Conservation (phyloP, 768 basidiomycete species). For the Postia placenta region DNA sequence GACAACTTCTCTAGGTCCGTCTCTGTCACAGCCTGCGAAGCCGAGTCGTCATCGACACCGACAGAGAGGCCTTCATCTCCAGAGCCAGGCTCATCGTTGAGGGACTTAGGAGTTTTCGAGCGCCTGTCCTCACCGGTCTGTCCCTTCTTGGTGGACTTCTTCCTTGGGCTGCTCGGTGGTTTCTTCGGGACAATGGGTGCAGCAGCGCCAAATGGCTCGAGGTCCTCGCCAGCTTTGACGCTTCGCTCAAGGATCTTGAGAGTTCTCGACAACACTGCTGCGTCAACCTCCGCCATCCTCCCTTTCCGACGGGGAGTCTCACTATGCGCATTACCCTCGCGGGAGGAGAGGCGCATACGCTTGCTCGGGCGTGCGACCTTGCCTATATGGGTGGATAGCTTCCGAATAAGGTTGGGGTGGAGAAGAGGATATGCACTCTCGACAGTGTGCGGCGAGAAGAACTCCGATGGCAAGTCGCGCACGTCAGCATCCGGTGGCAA, state of each 20-base stretch:
- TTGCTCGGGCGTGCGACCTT: slow-evolving; percentile 65
- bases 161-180: slow-evolving; percentile 11
- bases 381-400: slow-evolving; percentile 63
- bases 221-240: slow-evolving; percentile 67
- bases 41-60: slow-evolving; percentile 15
- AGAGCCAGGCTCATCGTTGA: slow-evolving; percentile 27
- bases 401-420: slow-evolving; percentile 50
- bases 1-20: slow-evolving; percentile 46
- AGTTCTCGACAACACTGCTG: slow-evolving; percentile 51
- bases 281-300: slow-evolving; percentile 65
- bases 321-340: slow-evolving; percentile 29
- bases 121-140: slow-evolving; percentile 24
- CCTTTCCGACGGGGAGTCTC: slow-evolving; percentile 44
- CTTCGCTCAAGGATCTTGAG: slow-evolving; percentile 77
- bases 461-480: slow-evolving; percentile 49
- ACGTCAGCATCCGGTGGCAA: slow-evolving; percentile 50
- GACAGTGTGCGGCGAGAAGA: slow-evolving; percentile 55
- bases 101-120: slow-evolving; percentile 36
- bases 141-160: slow-evolving; percentile 20
- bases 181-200: slow-evolving; percentile 3
- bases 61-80: slow-evolving; percentile 11
- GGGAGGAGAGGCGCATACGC: slow-evolving; percentile 47
- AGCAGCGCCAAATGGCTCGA: slow-evolving; percentile 58
- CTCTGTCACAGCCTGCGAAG: slow-evolving; percentile 28
- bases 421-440: slow-evolving; percentile 60